These are phyloP conservation scores for Fusarium staphyleae DNA, from an alignment of 2,329 filamentous ascomycete genomes.

Conservation along the genomic window DNA sequence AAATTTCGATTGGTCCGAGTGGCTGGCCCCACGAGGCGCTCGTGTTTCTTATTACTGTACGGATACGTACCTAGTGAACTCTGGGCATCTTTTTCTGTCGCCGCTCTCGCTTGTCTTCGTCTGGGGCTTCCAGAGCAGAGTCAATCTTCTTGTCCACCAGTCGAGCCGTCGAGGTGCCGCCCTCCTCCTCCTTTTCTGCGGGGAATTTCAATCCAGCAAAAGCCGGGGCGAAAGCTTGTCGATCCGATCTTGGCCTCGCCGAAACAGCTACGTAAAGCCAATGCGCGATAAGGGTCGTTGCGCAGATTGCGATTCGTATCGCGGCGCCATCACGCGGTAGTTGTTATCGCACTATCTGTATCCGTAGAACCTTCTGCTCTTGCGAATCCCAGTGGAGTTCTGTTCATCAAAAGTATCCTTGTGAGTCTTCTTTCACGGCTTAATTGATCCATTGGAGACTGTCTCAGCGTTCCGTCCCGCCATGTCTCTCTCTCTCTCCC, in stretches of 20 bases:
- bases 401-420: neutral
- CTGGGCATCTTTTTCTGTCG: conserved; percentile 3
- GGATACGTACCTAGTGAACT: conserved; percentile 28
- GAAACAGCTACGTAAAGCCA: conserved; percentile 28
- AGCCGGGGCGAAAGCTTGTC: conserved; percentile 34
- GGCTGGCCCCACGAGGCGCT: conserved; percentile 29
- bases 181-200: conserved; percentile 14
- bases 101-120: too few relatives aligned
- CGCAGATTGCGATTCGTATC: conserved; percentile 29
- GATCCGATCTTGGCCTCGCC: conserved; percentile 16
- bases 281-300: too few relatives aligned
- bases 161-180: conserved; percentile 5
- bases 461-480: neutral
- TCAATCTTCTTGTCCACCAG: too few relatives aligned
- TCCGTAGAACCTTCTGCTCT: conserved; percentile 13
- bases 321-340: conserved; percentile 14
- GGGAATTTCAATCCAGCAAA: conserved; percentile 17
- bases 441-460: neutral
- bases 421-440: conserved; percentile 2
- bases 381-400: neutral
- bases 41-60: conserved; percentile 31
- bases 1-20: conserved; percentile 36
- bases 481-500: too few relatives aligned
- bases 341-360: conserved; percentile 5
- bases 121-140: too few relatives aligned